Evolutionary conservation across 2,329 filamentous ascomycete species (phyloP).

Genomic region (Neofusicoccum laricinum): DNA sequence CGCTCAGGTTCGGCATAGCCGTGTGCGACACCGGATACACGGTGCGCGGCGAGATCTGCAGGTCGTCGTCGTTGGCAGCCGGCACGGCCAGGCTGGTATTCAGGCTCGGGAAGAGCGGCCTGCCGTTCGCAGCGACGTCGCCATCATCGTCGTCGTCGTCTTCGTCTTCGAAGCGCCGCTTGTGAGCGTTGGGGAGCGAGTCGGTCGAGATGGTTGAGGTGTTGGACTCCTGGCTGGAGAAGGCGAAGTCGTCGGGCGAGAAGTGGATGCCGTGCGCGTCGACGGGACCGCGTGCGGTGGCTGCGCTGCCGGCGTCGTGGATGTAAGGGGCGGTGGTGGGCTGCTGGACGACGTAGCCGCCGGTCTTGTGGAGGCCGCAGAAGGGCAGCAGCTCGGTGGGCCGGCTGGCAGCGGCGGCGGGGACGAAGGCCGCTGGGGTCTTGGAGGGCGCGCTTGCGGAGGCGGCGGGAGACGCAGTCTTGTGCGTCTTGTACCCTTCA

Average conservation of each 20-base stretch:
- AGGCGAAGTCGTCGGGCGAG: constrained; percentile 32
- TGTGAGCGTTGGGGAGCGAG: constrained; percentile 35
- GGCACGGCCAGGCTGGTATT: constrained; percentile 24
- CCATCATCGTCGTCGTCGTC: constrained; percentile 37
- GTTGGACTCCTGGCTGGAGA: constrained; percentile 31
- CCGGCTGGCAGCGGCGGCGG: constrained; percentile 15
- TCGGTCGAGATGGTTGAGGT: constrained; percentile 28
- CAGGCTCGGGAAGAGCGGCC: constrained; percentile 11
- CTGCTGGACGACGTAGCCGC: constrained; percentile 46
- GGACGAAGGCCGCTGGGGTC: background rate
- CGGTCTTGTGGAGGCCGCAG: constrained; percentile 75
- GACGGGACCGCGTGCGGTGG: constrained; percentile 21
- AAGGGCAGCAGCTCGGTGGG: constrained; percentile 71
- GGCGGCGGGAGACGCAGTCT: constrained; percentile 23
- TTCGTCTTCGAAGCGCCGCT: constrained; percentile 38
- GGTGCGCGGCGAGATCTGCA: constrained; percentile 32
- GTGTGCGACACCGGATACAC: constrained; percentile 21
- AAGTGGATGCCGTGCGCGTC: constrained; percentile 19
- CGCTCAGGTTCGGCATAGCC: constrained; percentile 14
- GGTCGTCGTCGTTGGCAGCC: constrained; percentile 29
- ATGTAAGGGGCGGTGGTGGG: constrained; percentile 35
- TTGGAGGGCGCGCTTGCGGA: background rate
- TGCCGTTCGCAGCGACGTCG: background rate
- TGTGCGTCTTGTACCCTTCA: constrained; percentile 85
- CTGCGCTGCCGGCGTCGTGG: constrained; percentile 37